Conservation (phyloP, 2,329 filamentous ascomycete genomes). For the Ophiocordyceps camponoti-floridani region DNA sequence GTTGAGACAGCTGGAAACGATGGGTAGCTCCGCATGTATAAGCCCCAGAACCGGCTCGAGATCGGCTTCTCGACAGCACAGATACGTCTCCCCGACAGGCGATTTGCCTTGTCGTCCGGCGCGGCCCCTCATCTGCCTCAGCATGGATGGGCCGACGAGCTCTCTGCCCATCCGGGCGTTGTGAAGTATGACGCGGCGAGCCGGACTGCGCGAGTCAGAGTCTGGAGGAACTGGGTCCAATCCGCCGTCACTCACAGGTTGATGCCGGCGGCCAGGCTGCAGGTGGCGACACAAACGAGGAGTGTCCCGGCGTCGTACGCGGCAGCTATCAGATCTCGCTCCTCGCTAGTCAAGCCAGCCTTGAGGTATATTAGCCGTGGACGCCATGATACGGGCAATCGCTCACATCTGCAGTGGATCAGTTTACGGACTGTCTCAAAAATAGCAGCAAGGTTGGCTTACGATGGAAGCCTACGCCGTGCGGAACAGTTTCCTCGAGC, state of each 20-base stretch:
- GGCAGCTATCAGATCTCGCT: slow-evolving; percentile 51
- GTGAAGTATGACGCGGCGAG: slow-evolving; percentile 57
- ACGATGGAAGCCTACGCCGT: slow-evolving; percentile 61
- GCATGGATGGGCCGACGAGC: slow-evolving; percentile 59
- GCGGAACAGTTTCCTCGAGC: slow-evolving; percentile 44
- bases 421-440: not conserved
- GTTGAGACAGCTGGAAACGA: slow-evolving; percentile 48
- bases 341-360: slow-evolving; percentile 56
- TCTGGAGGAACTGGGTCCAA: not conserved
- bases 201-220: slow-evolving; percentile 22
- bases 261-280: slow-evolving; percentile 67
- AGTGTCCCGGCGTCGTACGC: slow-evolving; percentile 53
- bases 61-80: slow-evolving; percentile 53
- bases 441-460: slow-evolving; percentile 13
- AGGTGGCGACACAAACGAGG: slow-evolving; percentile 59
- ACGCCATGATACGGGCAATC: not conserved
- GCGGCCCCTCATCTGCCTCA: slow-evolving; percentile 65
- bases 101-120: slow-evolving; percentile 67
- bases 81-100: slow-evolving; percentile 58
- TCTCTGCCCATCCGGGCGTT: slow-evolving; percentile 61
- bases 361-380: slow-evolving; percentile 12
- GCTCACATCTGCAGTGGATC: slow-evolving; percentile 16
- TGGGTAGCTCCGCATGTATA: slow-evolving; percentile 54
- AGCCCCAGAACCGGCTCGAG: slow-evolving; percentile 52
- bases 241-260: slow-evolving; percentile 31